Evolutionary conservation across 2,329 filamentous ascomycete genomes (phyloP).

Genomic region (Neocatenulostroma microsporum): DNA sequence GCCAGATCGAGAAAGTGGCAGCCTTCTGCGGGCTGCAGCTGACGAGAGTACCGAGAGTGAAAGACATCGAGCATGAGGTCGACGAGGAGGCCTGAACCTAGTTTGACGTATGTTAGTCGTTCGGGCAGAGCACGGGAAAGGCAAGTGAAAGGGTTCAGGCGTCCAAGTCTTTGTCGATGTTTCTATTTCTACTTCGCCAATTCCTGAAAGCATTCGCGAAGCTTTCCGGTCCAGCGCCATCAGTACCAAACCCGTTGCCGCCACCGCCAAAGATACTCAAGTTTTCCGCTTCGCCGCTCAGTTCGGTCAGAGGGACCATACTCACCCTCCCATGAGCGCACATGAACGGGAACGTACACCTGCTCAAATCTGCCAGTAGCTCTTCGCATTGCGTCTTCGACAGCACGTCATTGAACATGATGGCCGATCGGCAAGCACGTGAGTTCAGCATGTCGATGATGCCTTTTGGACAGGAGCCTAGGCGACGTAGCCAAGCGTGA

Average conservation of each 20-base stretch:
- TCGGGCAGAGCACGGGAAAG: no score
- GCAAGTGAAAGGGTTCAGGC: no score
- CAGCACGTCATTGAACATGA: conserved; percentile 78
- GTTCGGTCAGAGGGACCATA: conserved; percentile 39
- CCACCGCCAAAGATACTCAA: no score
- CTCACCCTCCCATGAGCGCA: conserved; percentile 66
- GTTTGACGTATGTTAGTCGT: no score
- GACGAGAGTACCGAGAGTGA: conserved; percentile 32
- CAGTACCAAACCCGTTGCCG: not conserved
- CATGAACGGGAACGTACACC: conserved; percentile 67
- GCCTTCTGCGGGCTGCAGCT: conserved; percentile 29
- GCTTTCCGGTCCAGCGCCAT: not conserved
- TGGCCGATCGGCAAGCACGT: conserved; percentile 66
- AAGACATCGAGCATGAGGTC: conserved; percentile 37
- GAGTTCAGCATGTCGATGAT: conserved; percentile 72
- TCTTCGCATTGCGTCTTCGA: conserved; percentile 49
- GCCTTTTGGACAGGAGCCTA: conserved; percentile 64
- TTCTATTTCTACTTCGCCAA: not conserved
- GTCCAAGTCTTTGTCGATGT: no score
- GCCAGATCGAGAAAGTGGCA: conserved; percentile 34
- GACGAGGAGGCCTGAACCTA: conserved; percentile 1
- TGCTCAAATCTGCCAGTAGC: conserved; percentile 51
- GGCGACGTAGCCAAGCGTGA: conserved; percentile 50
- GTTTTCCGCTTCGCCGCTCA: conserved; percentile 4
- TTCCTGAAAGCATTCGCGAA: not conserved